Conservation (phyloP, 257 asterid genomes). For the Solanum sitiens region DNA sequence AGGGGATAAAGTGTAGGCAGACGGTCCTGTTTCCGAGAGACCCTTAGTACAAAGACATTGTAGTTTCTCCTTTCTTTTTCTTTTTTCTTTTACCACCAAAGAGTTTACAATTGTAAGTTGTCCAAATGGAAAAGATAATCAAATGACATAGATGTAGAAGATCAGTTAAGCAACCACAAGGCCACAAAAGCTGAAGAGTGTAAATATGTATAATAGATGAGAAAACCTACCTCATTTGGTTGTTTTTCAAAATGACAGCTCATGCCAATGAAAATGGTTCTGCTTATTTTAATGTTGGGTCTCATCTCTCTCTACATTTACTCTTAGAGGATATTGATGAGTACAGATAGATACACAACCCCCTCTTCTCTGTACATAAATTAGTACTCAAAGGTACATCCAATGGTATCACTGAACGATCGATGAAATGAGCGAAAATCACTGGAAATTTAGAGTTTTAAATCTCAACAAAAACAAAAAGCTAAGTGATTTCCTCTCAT, state of each 20-base stretch:
- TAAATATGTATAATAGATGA: neutral
- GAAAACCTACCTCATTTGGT: neutral
- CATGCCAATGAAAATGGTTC: slow-evolving; percentile 12
- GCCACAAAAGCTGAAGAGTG: neutral
- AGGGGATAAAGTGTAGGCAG: neutral
- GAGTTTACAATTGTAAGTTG: neutral
- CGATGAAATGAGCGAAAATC: neutral
- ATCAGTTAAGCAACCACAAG: neutral
- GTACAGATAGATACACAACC: neutral
- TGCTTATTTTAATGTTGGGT: neutral
- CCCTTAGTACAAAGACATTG: neutral
- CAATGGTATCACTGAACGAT: neutral
- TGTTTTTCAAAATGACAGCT: slow-evolving; percentile 17
- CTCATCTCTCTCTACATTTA: neutral
- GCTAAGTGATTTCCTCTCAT: neutral
- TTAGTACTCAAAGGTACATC: neutral
- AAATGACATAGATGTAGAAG: neutral
- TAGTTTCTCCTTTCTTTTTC: neutral
- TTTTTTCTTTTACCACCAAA: neutral
- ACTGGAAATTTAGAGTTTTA: neutral
- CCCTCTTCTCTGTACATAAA: neutral
- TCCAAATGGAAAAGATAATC: neutral
- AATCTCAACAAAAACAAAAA: neutral
- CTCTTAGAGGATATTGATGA: neutral
- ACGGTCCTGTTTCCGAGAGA: neutral